Conservation (phyloP, 257 asterid species). For the Craterostigma plantagineum region DNA sequence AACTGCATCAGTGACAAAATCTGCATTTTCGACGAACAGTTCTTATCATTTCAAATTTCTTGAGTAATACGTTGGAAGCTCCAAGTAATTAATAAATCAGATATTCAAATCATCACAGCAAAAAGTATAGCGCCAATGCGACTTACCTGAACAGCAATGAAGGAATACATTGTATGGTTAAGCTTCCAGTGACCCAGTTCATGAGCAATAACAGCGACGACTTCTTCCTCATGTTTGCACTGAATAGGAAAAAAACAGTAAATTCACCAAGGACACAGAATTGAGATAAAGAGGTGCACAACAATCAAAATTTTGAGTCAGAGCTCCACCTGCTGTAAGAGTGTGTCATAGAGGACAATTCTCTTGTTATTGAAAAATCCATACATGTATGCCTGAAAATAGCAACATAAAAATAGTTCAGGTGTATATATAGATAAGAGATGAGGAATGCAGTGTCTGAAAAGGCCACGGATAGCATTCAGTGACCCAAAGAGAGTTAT, state of each 20-base stretch:
- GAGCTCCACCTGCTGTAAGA: slow-evolving; percentile 76
- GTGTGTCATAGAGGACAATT: slow-evolving; percentile 89
- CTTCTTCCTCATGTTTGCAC: slow-evolving; percentile 96
- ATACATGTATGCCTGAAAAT: slow-evolving; percentile 88
- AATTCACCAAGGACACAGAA: background rate
- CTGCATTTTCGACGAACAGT: slow-evolving; percentile 24
- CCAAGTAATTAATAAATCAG: background rate
- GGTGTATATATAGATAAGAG: slow-evolving; percentile 1
- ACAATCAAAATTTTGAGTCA: slow-evolving; percentile 2
- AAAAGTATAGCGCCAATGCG: slow-evolving; percentile 1
- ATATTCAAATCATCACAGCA: background rate
- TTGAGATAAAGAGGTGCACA: background rate
- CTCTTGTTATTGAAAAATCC: slow-evolving; percentile 93
- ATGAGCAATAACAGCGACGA: slow-evolving; percentile 96
- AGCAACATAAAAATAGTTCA: too few species aligned
- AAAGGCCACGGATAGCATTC: background rate
- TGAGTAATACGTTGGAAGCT: too few species aligned
- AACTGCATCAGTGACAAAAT: slow-evolving; percentile 74
- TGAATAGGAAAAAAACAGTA: slow-evolving; percentile 14
- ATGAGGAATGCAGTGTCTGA: too few species aligned
- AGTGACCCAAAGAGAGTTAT: slow-evolving; percentile 2
- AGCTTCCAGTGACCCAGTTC: slow-evolving; percentile 99
- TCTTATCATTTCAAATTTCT: too few species aligned
- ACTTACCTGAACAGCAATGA: slow-evolving; percentile 86
- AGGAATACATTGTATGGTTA: slow-evolving; percentile 79